phyloP scores from a whole-genome alignment of 768 basidiomycete genomes.

The Piloderma croceum region DNA sequence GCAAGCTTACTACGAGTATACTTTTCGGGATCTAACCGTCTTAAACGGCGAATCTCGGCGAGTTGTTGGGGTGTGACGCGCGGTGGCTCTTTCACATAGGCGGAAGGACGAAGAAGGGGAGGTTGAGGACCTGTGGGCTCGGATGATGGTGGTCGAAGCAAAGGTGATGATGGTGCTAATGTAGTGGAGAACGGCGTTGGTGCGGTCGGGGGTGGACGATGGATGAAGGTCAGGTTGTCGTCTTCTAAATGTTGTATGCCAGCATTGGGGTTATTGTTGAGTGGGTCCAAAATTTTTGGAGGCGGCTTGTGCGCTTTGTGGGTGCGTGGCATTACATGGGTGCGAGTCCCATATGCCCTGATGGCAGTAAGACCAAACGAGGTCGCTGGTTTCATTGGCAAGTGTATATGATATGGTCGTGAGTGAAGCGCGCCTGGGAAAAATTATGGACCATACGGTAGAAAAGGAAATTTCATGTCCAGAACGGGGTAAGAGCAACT shows the following conservation, averaged over 20 bases:
- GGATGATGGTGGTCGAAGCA: constrained; percentile 41
- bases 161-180: constrained; percentile 63
- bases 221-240: constrained; percentile 69
- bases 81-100: constrained; percentile 24
- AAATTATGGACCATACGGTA: no score
- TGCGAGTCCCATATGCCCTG: constrained; percentile 39
- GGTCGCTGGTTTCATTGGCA: no score
- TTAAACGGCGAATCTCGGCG: constrained; percentile 51
- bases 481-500: no score
- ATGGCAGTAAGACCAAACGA: no score
- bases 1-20: constrained; percentile 69
- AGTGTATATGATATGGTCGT: no score
- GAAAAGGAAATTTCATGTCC: no score
- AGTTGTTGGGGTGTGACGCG: constrained; percentile 50
- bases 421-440: no score
- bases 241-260: constrained; percentile 44
- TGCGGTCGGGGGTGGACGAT: constrained; percentile 76
- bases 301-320: constrained; percentile 39
- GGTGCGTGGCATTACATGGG: constrained; percentile 22
- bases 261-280: constrained; percentile 47
- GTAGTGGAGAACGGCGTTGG: constrained; percentile 70
- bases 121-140: constrained; percentile 33
- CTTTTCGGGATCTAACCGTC: constrained; percentile 47
- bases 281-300: constrained; percentile 53
- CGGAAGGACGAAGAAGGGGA: constrained; percentile 41